Evolutionary conservation across 2,329 filamentous ascomycete species (phyloP).

Genomic region (Exophiala calicioides): DNA sequence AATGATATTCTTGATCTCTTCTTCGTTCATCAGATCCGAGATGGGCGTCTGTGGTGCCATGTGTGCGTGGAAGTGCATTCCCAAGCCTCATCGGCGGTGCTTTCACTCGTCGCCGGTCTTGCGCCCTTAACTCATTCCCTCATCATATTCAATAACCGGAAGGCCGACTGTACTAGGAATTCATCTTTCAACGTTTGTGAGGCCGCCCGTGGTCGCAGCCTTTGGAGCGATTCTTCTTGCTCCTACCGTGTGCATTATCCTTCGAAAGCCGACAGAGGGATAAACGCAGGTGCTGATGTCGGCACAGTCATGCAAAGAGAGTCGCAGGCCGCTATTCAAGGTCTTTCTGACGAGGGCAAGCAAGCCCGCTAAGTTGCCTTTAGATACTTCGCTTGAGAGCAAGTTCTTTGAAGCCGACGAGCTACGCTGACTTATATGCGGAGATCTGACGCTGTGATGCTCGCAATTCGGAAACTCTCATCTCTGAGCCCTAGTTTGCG

Average conservation of each 20-base stretch:
- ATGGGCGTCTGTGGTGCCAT: constrained; percentile 56
- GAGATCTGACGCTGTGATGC: no score
- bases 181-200: constrained; percentile 67
- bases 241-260: constrained; percentile 23
- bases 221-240: constrained; percentile 32
- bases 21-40: constrained; percentile 51
- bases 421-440: no score
- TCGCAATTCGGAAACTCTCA: no score
- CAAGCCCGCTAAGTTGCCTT: constrained; percentile 1
- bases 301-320: background rate
- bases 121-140: constrained; percentile 64
- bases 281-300: constrained; percentile 21
- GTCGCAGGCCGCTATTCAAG: background rate
- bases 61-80: constrained; percentile 56
- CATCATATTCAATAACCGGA: constrained; percentile 66
- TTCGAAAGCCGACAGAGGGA: constrained; percentile 30
- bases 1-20: constrained; percentile 60
- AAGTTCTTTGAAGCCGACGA: no score
- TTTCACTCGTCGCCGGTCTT: constrained; percentile 52
- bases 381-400: constrained; percentile 12
- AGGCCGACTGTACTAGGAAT: constrained; percentile 66
- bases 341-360: background rate
- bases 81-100: constrained; percentile 10
- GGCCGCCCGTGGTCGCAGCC: constrained; percentile 46
- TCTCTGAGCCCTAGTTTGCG: no score